Evolutionary conservation across 164 flowering plant species (phyloP).

Genomic region (Hamamelis virginiana): DNA sequence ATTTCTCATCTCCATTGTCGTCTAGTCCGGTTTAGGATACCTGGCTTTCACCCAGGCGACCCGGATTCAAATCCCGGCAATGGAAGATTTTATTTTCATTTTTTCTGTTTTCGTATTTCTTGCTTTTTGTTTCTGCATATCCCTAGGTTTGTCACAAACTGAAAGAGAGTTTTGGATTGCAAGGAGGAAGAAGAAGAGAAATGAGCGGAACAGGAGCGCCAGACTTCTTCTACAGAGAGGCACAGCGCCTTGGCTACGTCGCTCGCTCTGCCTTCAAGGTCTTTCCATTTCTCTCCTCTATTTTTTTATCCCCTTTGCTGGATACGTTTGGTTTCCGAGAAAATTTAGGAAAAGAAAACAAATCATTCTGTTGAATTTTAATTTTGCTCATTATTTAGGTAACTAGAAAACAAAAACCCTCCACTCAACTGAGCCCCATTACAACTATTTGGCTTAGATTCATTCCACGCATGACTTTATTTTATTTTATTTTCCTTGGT

Average conservation of each 20-base stretch:
- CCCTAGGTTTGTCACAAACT: neutral
- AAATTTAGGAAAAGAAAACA: neutral
- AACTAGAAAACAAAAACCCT: neutral
- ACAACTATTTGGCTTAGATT: too few relatives aligned
- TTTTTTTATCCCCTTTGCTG: conserved; percentile 4
- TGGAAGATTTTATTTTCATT: too few relatives aligned
- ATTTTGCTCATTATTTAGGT: neutral
- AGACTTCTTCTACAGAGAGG: conserved; percentile 95
- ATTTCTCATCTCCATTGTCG: too few relatives aligned
- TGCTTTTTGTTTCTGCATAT: neutral
- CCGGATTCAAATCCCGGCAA: too few relatives aligned
- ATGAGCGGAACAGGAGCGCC: conserved; percentile 80
- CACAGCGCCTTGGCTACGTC: conserved; percentile 94
- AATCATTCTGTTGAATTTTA: neutral
- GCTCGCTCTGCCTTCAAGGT: conserved; percentile 99
- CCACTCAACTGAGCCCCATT: neutral
- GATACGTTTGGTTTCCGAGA: neutral
- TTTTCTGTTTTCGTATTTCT: neutral
- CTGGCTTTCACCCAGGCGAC: too few relatives aligned
- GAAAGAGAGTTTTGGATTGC: neutral
- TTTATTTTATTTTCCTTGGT: neutral
- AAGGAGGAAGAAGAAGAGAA: conserved; percentile 8
- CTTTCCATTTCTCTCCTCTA: neutral
- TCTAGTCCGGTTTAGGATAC: too few relatives aligned
- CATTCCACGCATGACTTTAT: too few relatives aligned